phyloP scores from a whole-genome alignment of 306 rosid genomes.

The Bauhinia variegata region DNA sequence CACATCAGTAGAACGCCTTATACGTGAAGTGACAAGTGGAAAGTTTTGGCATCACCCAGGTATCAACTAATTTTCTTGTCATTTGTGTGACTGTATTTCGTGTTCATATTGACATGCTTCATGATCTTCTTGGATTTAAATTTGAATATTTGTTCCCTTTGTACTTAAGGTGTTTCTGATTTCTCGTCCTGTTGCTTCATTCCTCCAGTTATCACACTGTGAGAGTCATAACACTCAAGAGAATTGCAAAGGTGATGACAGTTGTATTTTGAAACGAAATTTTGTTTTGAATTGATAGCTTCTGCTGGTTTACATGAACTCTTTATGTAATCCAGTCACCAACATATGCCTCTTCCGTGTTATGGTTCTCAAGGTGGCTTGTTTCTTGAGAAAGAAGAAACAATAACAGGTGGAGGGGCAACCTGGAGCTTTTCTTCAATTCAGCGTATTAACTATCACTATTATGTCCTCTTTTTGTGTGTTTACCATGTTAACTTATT shows the following conservation, averaged over 20 bases:
- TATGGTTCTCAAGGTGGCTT: constrained; percentile 62
- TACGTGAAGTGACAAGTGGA: constrained; percentile 95
- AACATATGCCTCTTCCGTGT: constrained; percentile 56
- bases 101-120: constrained; percentile 14
- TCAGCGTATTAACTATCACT: constrained; percentile 27
- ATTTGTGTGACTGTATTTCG: constrained; percentile 13
- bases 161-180: constrained; percentile 44
- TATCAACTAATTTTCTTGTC: constrained; percentile 38
- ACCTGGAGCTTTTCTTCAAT: constrained; percentile 34
- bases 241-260: constrained; percentile 72
- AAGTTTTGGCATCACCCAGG: constrained; percentile 99
- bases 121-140: constrained; percentile 29
- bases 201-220: constrained; percentile 71
- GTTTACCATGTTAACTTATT: constrained; percentile 28
- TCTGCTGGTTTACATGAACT: constrained; percentile 58
- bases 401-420: constrained; percentile 47
- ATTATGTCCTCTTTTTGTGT: constrained; percentile 24
- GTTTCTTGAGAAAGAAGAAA: constrained; percentile 40
- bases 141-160: constrained; percentile 25
- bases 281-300: constrained; percentile 51
- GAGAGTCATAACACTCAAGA: constrained; percentile 71
- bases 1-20: constrained; percentile 93
- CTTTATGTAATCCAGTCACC: constrained; percentile 62
- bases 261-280: constrained; percentile 67
- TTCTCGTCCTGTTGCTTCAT: constrained; percentile 61